Base-by-base conservation (phyloP, 768 basidiomycete genomes). In the Epithele typhae region DNA sequence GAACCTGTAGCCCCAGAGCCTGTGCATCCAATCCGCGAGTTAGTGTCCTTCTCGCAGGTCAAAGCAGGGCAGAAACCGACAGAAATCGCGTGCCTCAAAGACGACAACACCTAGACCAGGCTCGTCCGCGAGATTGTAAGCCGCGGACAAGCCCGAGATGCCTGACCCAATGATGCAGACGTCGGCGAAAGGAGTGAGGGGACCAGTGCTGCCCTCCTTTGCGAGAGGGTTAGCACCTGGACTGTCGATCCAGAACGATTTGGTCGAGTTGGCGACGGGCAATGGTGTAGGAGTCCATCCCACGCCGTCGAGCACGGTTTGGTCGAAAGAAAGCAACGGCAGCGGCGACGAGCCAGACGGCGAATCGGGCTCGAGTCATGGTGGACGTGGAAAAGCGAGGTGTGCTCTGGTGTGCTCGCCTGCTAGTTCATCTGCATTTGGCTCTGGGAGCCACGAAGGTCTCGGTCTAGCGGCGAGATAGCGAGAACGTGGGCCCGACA, bases 61-160 rank as follows among this genome's bases (percentile, higher is more conserved):
- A 1, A 19, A 10, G 19, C 17, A 17, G 12, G 24, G 14, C 27
- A 25, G 14, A 14, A 7, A 27, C 87, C 66, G 18, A 91, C 92
- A 87, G 63, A 93, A 85, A 58, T 90, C 84, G 55, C 93, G 70
- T 4, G 91, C 93, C 59, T 95, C 92, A 8, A 96, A 63, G 10
- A 94, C 68, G 15, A 82, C 79, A 0, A 83, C 3, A 43, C 32
- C 12, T 46, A 51, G 27, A 14, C 27, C 7, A 60, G 27, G 14
- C 50, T 30, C 41, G n/a, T 71, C 68, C 3, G 79, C 68, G 27
- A 92, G 68, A 59, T 91, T 85, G 61, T 87, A 90, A 5, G 87
- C 85, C 4, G 79, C 74, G 18, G 80, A 78, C 7, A 86, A 74
- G 15, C 89, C 89, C 0, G 88, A 87, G 27, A 91, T 82, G 0